These are phyloP conservation scores for Scortechinia acanthostroma DNA, from an alignment of 2,329 filamentous ascomycete species.

Conservation along the genomic window DNA sequence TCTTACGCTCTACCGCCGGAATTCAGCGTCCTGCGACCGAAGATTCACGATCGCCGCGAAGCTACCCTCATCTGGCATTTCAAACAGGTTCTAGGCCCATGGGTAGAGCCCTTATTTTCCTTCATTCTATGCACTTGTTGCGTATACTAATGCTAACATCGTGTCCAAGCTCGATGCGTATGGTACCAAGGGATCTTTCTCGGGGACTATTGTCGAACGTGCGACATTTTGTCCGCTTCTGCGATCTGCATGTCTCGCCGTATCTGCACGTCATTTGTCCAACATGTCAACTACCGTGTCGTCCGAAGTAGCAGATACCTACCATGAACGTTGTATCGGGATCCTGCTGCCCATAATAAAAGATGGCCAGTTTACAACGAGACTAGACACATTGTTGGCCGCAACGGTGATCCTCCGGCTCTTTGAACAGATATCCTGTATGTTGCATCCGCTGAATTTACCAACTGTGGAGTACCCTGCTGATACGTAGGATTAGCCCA, in stretches of 20 bases:
- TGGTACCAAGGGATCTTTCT: not conserved
- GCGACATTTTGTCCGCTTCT: slow-evolving; percentile 2
- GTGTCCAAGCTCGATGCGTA: not conserved
- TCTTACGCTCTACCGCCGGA: too few species aligned
- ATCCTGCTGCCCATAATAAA: slow-evolving; percentile 1
- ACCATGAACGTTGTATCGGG: slow-evolving; percentile 2
- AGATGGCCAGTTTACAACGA: not conserved
- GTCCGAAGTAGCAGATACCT: slow-evolving; percentile 1
- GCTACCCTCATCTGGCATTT: too few species aligned
- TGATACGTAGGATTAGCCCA: slow-evolving; percentile 2
- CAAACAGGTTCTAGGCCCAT: too few species aligned
- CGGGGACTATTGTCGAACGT: not conserved
- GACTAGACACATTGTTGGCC: not conserved
- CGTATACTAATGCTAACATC: too few species aligned
- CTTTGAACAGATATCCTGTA: slow-evolving; percentile 3
- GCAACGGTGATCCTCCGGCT: slow-evolving; percentile 3
- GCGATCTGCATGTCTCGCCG: slow-evolving; percentile 2
- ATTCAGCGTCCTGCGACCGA: too few species aligned
- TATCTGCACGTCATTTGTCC: slow-evolving; percentile 1
- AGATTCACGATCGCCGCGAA: too few species aligned
- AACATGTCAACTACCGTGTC: not conserved
- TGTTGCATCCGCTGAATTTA: too few species aligned
- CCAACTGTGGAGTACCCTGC: not conserved
- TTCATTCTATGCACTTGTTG: too few species aligned
- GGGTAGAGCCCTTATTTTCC: too few species aligned